Evolutionary conservation across 2,329 filamentous ascomycete genomes (phyloP).

Genomic region (Colletotrichum nymphaeae): DNA sequence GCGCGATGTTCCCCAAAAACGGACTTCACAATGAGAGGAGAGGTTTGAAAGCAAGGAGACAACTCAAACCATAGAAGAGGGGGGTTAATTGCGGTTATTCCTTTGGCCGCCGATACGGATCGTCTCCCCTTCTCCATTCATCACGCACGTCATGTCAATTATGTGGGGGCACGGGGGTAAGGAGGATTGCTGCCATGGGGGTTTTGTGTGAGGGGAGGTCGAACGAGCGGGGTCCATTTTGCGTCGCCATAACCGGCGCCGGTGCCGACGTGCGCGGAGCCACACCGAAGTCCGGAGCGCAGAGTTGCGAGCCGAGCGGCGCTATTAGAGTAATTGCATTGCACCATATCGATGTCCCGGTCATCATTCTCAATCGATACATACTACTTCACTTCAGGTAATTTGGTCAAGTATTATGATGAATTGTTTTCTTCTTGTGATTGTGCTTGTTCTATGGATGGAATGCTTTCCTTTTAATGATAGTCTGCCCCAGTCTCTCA

Average conservation of each 20-base stretch:
- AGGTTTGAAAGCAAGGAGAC: neutral
- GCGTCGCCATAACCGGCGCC: constrained; percentile 18
- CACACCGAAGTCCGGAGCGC: constrained; percentile 21
- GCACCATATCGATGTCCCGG: no score
- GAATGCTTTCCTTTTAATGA: constrained; percentile 4
- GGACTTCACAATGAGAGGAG: neutral
- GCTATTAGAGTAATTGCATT: neutral
- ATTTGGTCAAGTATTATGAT: no score
- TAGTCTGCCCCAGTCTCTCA: neutral
- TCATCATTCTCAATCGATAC: neutral
- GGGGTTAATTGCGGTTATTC: neutral
- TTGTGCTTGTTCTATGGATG: constrained; percentile 1
- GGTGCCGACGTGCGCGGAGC: constrained; percentile 25
- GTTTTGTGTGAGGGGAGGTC: neutral
- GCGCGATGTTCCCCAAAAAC: neutral
- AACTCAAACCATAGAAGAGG: neutral
- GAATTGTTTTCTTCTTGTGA: neutral
- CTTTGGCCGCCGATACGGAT: neutral
- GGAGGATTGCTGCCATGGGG: no score
- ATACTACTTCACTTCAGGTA: neutral
- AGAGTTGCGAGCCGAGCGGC: neutral
- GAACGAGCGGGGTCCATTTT: neutral
- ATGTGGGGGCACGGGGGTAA: neutral
- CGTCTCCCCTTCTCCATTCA: neutral
- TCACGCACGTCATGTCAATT: constrained; percentile 18